Conservation (phyloP, 2,329 filamentous ascomycete genomes). For the Ophiostoma fasciatum region DNA sequence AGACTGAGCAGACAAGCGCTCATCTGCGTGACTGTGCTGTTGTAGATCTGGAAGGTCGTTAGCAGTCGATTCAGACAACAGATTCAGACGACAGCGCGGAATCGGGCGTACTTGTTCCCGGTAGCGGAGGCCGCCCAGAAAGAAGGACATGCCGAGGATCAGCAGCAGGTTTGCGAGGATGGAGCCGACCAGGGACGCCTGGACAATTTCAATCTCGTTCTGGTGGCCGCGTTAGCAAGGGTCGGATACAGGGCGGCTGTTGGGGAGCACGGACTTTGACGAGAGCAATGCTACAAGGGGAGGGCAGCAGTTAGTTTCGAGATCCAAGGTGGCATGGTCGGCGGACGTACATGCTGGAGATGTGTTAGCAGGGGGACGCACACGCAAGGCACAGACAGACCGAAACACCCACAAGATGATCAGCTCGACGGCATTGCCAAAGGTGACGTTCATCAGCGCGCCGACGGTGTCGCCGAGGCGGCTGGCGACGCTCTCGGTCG, state of each 20-base stretch:
- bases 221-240: conserved; percentile 11
- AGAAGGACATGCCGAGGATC: conserved; percentile 62
- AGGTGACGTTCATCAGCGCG: conserved; percentile 78
- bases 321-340: too few relatives aligned
- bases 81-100: not conserved
- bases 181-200: conserved; percentile 61
- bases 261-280: conserved; percentile 11
- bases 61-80: too few relatives aligned
- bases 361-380: conserved; percentile 22
- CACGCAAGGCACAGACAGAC: not conserved
- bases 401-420: conserved; percentile 48
- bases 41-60: conserved; percentile 38
- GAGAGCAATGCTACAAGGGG: conserved; percentile 11
- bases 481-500: conserved; percentile 77
- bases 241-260: not conserved
- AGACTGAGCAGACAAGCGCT: conserved; percentile 54
- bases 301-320: too few relatives aligned
- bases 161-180: conserved; percentile 64
- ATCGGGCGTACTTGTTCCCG: conserved; percentile 45
- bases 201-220: conserved; percentile 59
- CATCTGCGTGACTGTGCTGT: conserved; percentile 59
- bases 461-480: conserved; percentile 73
- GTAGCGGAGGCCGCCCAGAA: conserved; percentile 53
- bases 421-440: conserved; percentile 82
- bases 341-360: conserved; percentile 8